Evolutionary conservation across 2,329 filamentous ascomycete species (phyloP).

Genomic region (Botrytis galanthina): DNA sequence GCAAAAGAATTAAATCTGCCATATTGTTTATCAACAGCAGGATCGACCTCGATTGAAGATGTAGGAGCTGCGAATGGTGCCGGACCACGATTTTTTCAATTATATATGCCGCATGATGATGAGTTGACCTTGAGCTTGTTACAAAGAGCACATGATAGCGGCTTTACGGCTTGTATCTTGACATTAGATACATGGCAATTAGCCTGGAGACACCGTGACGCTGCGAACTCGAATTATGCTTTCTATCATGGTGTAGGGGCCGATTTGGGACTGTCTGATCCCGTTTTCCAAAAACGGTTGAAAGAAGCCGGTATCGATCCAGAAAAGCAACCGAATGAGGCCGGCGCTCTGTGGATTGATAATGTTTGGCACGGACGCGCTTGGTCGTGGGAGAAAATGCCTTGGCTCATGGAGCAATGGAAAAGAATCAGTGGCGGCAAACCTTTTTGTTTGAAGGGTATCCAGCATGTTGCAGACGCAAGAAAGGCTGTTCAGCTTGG

Average conservation of each 20-base stretch:
- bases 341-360: constrained; percentile 62
- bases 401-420: constrained; percentile 60
- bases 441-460: constrained; percentile 60
- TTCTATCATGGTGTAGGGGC: constrained; percentile 61
- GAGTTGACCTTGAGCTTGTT: constrained; percentile 56
- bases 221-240: constrained; percentile 56
- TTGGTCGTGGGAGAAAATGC: constrained; percentile 61
- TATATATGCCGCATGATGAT: constrained; percentile 64
- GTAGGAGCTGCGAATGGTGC: constrained; percentile 55
- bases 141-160: constrained; percentile 51
- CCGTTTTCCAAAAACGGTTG: constrained; percentile 56
- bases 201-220: constrained; percentile 59
- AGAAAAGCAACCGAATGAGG: constrained; percentile 49
- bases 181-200: constrained; percentile 65
- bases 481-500: constrained; percentile 55
- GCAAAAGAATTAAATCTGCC: constrained; percentile 56
- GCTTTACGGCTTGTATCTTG: constrained; percentile 57
- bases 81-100: constrained; percentile 57
- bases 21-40: constrained; percentile 59
- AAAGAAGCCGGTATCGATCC: constrained; percentile 53
- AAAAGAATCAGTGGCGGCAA: constrained; percentile 55
- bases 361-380: constrained; percentile 61
- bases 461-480: constrained; percentile 60
- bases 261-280: constrained; percentile 57
- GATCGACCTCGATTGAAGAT: constrained; percentile 51